Conservation (phyloP, 306 rosid genomes). For the Abrus precatorius region DNA sequence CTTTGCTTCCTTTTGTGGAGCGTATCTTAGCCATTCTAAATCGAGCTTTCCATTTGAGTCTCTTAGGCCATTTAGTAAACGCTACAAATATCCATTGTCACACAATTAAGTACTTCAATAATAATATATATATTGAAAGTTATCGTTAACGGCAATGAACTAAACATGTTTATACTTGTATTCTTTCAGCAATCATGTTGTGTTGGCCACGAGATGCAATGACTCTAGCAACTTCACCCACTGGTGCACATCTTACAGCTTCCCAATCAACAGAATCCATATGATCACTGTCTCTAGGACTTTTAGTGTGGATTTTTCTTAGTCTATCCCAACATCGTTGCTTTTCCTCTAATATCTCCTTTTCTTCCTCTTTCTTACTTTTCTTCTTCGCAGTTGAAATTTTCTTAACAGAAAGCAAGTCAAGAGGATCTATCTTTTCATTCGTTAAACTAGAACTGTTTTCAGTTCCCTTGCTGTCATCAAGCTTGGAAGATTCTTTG, state of each 20-base stretch:
- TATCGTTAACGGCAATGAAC: background rate
- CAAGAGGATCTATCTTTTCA: background rate
- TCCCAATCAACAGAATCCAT: conserved; percentile 74
- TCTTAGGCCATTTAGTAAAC: conserved; percentile 55
- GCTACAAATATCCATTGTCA: conserved; percentile 50
- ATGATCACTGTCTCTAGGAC: conserved; percentile 34
- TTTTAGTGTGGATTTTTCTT: conserved; percentile 33
- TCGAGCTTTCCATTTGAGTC: conserved; percentile 54
- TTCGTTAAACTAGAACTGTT: background rate
- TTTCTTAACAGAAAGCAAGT: background rate
- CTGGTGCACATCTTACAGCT: conserved; percentile 60
- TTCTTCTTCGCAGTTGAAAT: background rate
- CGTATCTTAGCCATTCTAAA: conserved; percentile 81
- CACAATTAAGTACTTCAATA: background rate
- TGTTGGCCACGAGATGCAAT: conserved; percentile 76
- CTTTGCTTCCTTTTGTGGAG: conserved; percentile 62
- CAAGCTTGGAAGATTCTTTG: background rate
- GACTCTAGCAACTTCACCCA: conserved; percentile 51
- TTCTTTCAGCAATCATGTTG: conserved; percentile 54
- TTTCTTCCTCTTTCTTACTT: conserved; percentile 21
- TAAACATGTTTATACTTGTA: conserved; percentile 51
- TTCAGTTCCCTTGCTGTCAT: conserved; percentile 15
- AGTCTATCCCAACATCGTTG: conserved; percentile 59
- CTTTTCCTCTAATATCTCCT: conserved; percentile 33
- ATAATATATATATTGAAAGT: conserved; percentile 11